Base-by-base conservation (phyloP, 768 basidiomycete genomes). In the Kwoniella mangroviensis region DNA sequence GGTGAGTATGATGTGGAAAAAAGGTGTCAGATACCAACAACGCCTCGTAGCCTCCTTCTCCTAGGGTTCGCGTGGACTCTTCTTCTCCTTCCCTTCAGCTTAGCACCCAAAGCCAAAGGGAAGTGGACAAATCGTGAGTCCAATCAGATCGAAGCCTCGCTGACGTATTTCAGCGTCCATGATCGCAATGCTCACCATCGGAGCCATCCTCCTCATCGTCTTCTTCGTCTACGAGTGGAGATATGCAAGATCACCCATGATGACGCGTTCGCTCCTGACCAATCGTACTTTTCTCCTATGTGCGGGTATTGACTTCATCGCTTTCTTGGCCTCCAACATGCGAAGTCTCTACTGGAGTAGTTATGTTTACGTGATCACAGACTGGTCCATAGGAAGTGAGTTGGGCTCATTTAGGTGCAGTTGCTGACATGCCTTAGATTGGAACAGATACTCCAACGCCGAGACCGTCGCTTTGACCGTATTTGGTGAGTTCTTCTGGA, bases 171-270 rank as follows among this genome's bases (percentile, higher is more conserved):
- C 34, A 34, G 34, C 68, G 19, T 69, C 65, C 4, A 63, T 88
- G 61, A 86, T 88, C 61, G 85, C 74, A 19, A 84, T 81, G 74
- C 82, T 88, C 64, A 78, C 86, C 58, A 77, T 88, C 45, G 87
- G 87, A 21, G 79, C 75, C 6, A 53, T 87, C n/a, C 70, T 85
- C 43, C 74, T 88, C 63, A 69, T 82, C 49, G 70, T 71, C 24
- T 81, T 82, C 76, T 65, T 63, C 21, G 17, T 75, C 13, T 84
- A 79, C 78, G 83, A 84, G 55, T 64, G 73, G 56, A 62, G 71
- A 19, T 76, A 78, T 54, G 81, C 83, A 10, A 72, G 75, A 61
- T 72, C 76, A 45, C 83, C 83, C 7, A 59, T 83, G 63, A 77
- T 68, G 59, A 52, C 67, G 9, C 34, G 40, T 22, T 13, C 52